Base-by-base conservation (phyloP, 352 stramenopile species). In the Phytophthora multivora region DNA sequence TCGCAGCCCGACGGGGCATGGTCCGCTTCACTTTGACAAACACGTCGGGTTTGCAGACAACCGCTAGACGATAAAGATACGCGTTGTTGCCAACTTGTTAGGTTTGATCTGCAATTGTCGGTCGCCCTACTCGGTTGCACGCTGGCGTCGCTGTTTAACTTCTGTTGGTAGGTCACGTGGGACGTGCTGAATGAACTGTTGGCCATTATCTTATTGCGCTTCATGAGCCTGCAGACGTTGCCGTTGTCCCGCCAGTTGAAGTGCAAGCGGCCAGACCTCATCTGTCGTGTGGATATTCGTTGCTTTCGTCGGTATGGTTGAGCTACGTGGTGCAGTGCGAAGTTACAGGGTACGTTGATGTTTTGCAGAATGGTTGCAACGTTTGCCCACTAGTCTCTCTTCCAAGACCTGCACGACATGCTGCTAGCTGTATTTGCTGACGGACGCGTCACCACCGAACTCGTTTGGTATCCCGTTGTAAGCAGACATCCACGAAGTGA, bases 1-100 rank as follows among this genome's bases (percentile, higher is more conserved):
- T n/a, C 35, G 18, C 28, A 45, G 45, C 48, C 54, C 18, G 61
- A 65, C 61, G 47, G 30, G 61, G 52, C 38, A 7, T 15, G n/a
- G 9, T 33, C 6, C 18, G 9, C 33, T 49, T 43, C 54, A 63
- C 54, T 63, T 63, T 13, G 28, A 13, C 28, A 33, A 33, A 33
- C 28, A 33, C 28, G 28, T 33, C 35, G 8, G 35, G 26, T 52
- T 89, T 87, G 21, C 2, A 11, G 15, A 5, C 13, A 46, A 18
- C 35, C 23, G 11, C 18, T n/a, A 5, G 9, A 23, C 41, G 25
- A 16, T 47, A 47, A 23, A 58, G 6, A 28, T n/a, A n/a, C n/a
- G n/a, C n/a, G n/a, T n/a, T n/a, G n/a, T n/a, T n/a, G n/a, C n/a
- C n/a, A n/a, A n/a, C n/a, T n/a, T n/a, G n/a, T n/a, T n/a, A n/a